A percentile compares a stretch with the other conserved stretches of the same genome.
phyloP scores from a whole-genome alignment of 768 basidiomycete genomes.

The Naematelia aurantialba region DNA sequence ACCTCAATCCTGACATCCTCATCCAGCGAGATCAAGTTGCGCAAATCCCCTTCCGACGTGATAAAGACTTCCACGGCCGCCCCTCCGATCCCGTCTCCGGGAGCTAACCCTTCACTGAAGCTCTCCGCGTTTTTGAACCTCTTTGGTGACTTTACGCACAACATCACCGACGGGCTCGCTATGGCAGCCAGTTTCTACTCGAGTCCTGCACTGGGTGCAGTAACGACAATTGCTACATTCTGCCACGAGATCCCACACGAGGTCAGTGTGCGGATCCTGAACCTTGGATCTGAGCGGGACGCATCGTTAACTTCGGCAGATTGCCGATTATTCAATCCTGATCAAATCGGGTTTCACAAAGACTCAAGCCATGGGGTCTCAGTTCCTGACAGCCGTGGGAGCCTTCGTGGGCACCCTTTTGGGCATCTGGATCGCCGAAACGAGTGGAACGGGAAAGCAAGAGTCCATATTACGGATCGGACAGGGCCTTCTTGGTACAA shows the following conservation, averaged over 20 bases:
- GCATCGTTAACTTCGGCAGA: slow-evolving; percentile 49
- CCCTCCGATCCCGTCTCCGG: slow-evolving; percentile 7
- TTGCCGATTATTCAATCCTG: slow-evolving; percentile 93
- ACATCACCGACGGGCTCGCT: slow-evolving; percentile 92
- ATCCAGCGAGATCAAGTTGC: slow-evolving; percentile 26
- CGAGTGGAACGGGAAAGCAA: slow-evolving; percentile 32
- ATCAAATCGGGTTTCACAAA: slow-evolving; percentile 82
- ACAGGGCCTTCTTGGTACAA: slow-evolving; percentile 76
- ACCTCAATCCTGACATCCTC: slow-evolving; percentile 9
- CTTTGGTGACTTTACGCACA: slow-evolving; percentile 87
- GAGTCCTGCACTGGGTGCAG: slow-evolving; percentile 87
- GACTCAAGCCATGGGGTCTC: slow-evolving; percentile 85
- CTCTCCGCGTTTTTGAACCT: slow-evolving; percentile 88
- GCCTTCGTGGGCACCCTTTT: slow-evolving; percentile 69
- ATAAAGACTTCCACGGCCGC: slow-evolving; percentile 14
- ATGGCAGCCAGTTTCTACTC: slow-evolving; percentile 97
- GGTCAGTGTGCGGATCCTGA: slow-evolving; percentile 17
- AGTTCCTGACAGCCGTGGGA: slow-evolving; percentile 85
- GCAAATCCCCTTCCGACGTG: slow-evolving; percentile 48
- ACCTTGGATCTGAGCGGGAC: neutral
- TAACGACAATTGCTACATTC: slow-evolving; percentile 91
- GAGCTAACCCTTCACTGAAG: slow-evolving; percentile 55
- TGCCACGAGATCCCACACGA: slow-evolving; percentile 94
- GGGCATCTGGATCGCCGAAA: slow-evolving; percentile 44
- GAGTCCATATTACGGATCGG: slow-evolving; percentile 66